A percentile compares a stretch with the other conserved stretches of the same genome.
phyloP scores from a whole-genome alignment of 495 filamentous ascomycete genomes.

The Articulospora tetracladia region DNA sequence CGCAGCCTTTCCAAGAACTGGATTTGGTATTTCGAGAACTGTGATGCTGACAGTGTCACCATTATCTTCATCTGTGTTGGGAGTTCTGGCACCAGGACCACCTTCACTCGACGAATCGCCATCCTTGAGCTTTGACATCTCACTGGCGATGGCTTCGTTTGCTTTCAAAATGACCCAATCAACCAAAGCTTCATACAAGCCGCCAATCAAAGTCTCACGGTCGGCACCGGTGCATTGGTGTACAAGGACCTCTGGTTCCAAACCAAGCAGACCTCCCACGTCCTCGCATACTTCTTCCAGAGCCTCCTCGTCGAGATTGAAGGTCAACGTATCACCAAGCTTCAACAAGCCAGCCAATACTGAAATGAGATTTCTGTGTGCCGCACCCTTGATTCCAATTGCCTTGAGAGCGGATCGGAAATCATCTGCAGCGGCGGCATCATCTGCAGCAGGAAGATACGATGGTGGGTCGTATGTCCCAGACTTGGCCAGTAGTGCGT shows the following conservation, averaged over 20 bases:
- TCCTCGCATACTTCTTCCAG: constrained; percentile 88
- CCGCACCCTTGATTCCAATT: constrained; percentile 86
- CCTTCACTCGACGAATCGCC: constrained; percentile 59
- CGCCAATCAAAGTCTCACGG: constrained; percentile 74
- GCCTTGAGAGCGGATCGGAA: constrained; percentile 78
- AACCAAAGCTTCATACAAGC: constrained; percentile 89
- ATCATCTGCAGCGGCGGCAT: constrained; percentile 89
- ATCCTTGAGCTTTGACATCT: constrained; percentile 59
- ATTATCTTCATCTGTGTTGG: constrained; percentile 59
- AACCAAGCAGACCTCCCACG: constrained; percentile 75
- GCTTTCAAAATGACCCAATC: constrained; percentile 90
- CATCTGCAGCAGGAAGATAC: constrained; percentile 90
- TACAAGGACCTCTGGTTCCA: constrained; percentile 81
- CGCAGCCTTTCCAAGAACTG: constrained; percentile 76
- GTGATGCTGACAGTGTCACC: constrained; percentile 87
- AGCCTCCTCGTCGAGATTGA: constrained; percentile 79
- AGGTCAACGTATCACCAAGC: constrained; percentile 84
- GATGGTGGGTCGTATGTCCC: constrained; percentile 83
- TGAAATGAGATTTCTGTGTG: constrained; percentile 75
- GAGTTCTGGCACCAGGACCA: constrained; percentile 46
- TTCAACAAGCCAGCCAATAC: constrained; percentile 84
- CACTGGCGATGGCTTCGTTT: constrained; percentile 79
- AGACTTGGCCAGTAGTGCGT: constrained; percentile 75
- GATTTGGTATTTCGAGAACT: constrained; percentile 78
- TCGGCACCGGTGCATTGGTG: constrained; percentile 79